phyloP scores from a whole-genome alignment of 2,329 filamentous ascomycete genomes.

The Calcarisporium arbuscula region DNA sequence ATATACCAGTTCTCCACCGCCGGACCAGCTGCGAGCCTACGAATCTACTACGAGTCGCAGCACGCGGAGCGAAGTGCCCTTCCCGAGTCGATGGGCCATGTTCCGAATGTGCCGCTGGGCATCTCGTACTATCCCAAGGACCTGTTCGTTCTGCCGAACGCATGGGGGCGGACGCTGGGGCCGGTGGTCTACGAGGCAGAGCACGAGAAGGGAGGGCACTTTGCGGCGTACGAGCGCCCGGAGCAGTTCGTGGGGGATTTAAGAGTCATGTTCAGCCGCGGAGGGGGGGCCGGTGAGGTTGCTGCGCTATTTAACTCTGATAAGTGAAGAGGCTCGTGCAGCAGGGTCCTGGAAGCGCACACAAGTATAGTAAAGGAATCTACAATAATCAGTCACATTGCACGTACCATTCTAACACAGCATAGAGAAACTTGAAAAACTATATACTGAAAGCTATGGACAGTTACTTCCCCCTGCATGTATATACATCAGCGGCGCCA shows the following conservation, averaged over 20 bases:
- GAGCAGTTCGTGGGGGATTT: constrained; percentile 47
- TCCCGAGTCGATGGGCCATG: constrained; percentile 17
- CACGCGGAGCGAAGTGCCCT: constrained; percentile 28
- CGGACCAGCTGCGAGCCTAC: constrained; percentile 58
- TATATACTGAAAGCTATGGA: too few relatives aligned
- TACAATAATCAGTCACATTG: too few relatives aligned
- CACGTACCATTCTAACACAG: too few relatives aligned
- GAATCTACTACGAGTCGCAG: constrained; percentile 66
- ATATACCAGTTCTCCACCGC: constrained; percentile 67
- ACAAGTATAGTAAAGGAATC: too few relatives aligned
- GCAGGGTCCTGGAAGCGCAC: too few relatives aligned
- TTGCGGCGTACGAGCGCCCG: constrained; percentile 54
- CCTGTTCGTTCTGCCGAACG: constrained; percentile 43
- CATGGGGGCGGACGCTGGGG: constrained; percentile 54
- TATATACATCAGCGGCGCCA: too few relatives aligned
- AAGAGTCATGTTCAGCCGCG: constrained; percentile 50
- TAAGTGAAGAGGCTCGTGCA: too few relatives aligned
- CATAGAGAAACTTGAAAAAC: too few relatives aligned
- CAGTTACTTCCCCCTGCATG: too few relatives aligned
- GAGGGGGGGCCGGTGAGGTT: constrained; percentile 36
- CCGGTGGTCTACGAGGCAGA: constrained; percentile 50
- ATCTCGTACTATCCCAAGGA: constrained; percentile 54
- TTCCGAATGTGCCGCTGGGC: constrained; percentile 34
- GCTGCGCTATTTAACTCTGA: too few relatives aligned
- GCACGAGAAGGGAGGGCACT: constrained; percentile 51